A percentile compares a stretch with the other conserved stretches of the same genome.
These are phyloP conservation scores for Tetraselmis striata DNA, from an alignment of 139 green algal genomes.

Conservation along the genomic window DNA sequence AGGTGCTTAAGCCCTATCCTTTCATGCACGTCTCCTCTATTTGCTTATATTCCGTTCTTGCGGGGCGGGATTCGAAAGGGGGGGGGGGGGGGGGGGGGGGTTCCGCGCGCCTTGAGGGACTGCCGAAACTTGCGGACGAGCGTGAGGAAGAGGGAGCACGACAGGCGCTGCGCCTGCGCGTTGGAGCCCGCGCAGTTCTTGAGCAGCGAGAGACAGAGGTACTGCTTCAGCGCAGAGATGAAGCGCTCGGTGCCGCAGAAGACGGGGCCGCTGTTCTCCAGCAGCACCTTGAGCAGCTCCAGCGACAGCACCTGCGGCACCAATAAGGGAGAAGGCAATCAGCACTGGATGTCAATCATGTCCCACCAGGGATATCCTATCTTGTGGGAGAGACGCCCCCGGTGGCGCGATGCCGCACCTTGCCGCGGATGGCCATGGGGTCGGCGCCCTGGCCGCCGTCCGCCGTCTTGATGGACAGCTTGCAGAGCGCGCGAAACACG, in stretches of 20 bases:
- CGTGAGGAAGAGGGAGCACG: constrained; percentile 87
- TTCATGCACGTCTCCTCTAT: too few relatives aligned
- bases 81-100: not conserved
- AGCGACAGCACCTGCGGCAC: constrained; percentile 75
- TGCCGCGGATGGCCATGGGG: constrained; percentile 56
- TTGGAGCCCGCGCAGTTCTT: constrained; percentile 79
- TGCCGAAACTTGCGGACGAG: constrained; percentile 76
- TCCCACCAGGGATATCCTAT: too few relatives aligned
- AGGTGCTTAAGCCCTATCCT: too few relatives aligned
- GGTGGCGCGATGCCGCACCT: too few relatives aligned
- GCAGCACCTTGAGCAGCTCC: constrained; percentile 91
- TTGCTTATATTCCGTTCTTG: too few relatives aligned
- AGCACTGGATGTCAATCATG: constrained; percentile 3
- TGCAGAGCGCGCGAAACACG: constrained; percentile 95
- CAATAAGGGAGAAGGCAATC: not conserved
- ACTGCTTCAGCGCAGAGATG: constrained; percentile 80
- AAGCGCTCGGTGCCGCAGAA: constrained; percentile 81
- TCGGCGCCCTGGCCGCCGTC: constrained; percentile 51
- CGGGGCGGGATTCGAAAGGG: too few relatives aligned
- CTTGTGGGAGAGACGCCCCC: too few relatives aligned
- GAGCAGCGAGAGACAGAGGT: constrained; percentile 91
- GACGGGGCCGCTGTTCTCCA: constrained; percentile 85
- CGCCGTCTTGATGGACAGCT: constrained; percentile 80
- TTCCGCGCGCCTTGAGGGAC: constrained; percentile 63
- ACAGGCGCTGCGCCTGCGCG: constrained; percentile 48